Base-by-base conservation (phyloP, 306 rosid species). In the Lotus japonicus region DNA sequence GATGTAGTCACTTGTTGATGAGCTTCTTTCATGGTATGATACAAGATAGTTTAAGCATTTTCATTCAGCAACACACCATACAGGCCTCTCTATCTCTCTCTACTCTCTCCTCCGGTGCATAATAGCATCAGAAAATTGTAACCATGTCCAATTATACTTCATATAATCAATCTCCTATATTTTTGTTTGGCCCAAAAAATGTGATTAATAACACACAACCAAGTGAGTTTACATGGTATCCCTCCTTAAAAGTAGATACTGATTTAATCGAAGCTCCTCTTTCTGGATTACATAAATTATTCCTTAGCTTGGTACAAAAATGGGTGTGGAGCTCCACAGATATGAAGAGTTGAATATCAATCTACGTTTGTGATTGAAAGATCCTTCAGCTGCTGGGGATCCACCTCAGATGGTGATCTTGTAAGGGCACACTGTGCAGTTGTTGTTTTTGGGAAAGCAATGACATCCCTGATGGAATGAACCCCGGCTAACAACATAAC, bases 361-460 rank as follows among this genome's bases (percentile, higher is more conserved):
- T 14, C 76, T 85, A 82, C 1, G 33, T 68, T 68, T 52, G 49
- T 31, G 19, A 79, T 83, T 3, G 92, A 94, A 6, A 90, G 75
- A 72, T 86, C 90, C 58, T 79, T 81, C 0, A 94, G 97, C 77
- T 94, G 98, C 63, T 80, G 95, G 1, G 92, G 86, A 85, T 94
- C 98, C 13, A 90, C 96, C 67, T 86, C 96, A 0, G 98, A 88
- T 5, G 97, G 97, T 31, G 97, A 65, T 49, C 77, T 77, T 0
- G 98, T 90, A 69, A 94, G 97, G 63, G 95, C 97, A 71, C 98
- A 94, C 61, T 94, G 98, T 11, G 97, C 97, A 28, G 97, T 94
- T 8, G 94, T 88, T 7, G 96, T 94, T 80, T 94, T 94, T 0
- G 98, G 98, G 80, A 94, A 94, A 58, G 97, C 96, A 68, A 94